phyloP scores from a whole-genome alignment of 2,329 filamentous ascomycete genomes.

The Colletotrichum aenigma region DNA sequence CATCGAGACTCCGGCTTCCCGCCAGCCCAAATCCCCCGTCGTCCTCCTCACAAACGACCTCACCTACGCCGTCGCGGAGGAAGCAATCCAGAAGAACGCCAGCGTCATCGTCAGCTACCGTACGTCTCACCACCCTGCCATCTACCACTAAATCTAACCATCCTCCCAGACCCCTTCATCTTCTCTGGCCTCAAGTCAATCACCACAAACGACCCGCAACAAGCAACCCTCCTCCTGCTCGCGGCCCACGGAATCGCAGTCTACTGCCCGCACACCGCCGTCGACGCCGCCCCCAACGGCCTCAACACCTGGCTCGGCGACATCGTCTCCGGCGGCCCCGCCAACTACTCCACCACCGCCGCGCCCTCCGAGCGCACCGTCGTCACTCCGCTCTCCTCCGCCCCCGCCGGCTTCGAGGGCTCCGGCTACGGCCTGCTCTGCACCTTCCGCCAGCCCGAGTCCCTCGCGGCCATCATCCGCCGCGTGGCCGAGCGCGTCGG shows the following conservation, averaged over 20 bases:
- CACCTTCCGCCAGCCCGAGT: constrained; percentile 40
- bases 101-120: constrained; percentile 90
- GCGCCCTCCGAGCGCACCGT: constrained; percentile 41
- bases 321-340: constrained; percentile 66
- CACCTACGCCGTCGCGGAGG: constrained; percentile 85
- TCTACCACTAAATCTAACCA: neutral
- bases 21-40: constrained; percentile 29
- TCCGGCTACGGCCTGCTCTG: constrained; percentile 59
- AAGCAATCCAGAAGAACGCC: constrained; percentile 79
- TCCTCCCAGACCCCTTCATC: constrained; percentile 82
- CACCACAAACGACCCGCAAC: constrained; percentile 83
- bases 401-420: constrained; percentile 46
- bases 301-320: constrained; percentile 95
- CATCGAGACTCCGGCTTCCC: constrained; percentile 33
- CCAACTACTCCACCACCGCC: constrained; percentile 25
- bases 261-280: constrained; percentile 93
- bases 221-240: constrained; percentile 81
- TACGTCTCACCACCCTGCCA: constrained; percentile 36
- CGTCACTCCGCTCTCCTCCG: constrained; percentile 46
- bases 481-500: constrained; percentile 71
- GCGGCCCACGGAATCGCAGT: constrained; percentile 89
- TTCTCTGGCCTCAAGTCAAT: constrained; percentile 91
- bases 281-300: constrained; percentile 84
- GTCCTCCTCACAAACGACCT: constrained; percentile 82
- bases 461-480: constrained; percentile 48